These are phyloP conservation scores for Paramyrothecium sp. DNA, from an alignment of 2,329 filamentous ascomycete species.

Conservation along the genomic window DNA sequence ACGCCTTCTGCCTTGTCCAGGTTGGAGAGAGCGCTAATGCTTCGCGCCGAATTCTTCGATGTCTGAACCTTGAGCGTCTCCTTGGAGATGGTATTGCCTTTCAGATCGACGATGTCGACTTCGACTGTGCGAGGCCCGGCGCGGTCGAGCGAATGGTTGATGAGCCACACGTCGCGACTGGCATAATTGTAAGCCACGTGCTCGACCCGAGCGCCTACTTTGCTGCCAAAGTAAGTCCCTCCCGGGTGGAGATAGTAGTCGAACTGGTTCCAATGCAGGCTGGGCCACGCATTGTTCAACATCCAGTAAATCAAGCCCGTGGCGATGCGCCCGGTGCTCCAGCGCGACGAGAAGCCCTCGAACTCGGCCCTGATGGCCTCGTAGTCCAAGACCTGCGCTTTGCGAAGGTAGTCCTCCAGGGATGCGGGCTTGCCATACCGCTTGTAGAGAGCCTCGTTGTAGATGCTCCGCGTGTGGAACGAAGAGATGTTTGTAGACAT, in stretches of 20 bases:
- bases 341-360: slow-evolving; percentile 52
- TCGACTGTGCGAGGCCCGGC: slow-evolving; percentile 39
- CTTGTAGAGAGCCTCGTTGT: slow-evolving; percentile 51
- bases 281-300: slow-evolving; percentile 65
- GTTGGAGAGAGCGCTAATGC: slow-evolving; percentile 11
- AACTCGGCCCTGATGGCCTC: slow-evolving; percentile 61
- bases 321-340: slow-evolving; percentile 49
- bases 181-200: slow-evolving; percentile 56
- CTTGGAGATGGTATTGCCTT: slow-evolving; percentile 41
- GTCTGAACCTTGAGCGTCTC: slow-evolving; percentile 30
- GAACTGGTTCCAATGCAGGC: slow-evolving; percentile 64
- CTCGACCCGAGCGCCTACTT: slow-evolving; percentile 47
- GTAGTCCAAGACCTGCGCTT: slow-evolving; percentile 62
- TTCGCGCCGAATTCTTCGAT: slow-evolving; percentile 42
- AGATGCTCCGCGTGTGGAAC: slow-evolving; percentile 56
- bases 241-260: slow-evolving; percentile 60
- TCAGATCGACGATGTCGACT: slow-evolving; percentile 47
- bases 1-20: slow-evolving; percentile 35
- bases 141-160: slow-evolving; percentile 49
- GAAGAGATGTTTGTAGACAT: slow-evolving; percentile 55
- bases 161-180: slow-evolving; percentile 43
- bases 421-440: slow-evolving; percentile 47
- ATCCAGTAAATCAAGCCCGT: slow-evolving; percentile 68
- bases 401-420: slow-evolving; percentile 57
- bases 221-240: slow-evolving; percentile 59